Evolutionary conservation across 2,329 filamentous ascomycete species (phyloP).

Genomic region (Phoma herbarum): DNA sequence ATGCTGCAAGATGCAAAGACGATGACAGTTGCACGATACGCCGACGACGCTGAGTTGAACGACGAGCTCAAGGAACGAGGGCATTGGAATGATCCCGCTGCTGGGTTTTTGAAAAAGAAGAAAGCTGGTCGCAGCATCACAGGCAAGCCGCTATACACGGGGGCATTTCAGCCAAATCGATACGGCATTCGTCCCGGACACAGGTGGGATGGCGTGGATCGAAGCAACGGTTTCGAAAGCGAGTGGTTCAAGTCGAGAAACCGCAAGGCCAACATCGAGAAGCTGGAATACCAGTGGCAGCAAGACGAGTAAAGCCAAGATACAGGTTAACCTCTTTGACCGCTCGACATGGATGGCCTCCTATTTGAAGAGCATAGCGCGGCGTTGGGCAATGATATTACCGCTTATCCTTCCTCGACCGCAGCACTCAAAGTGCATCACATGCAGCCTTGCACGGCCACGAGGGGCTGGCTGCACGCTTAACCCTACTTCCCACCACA

Average conservation of each 20-base stretch:
- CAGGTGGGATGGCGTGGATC: constrained; percentile 96
- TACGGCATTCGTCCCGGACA: constrained; percentile 94
- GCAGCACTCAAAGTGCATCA: neutral
- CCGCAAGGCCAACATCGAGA: constrained; percentile 75
- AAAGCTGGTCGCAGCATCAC: constrained; percentile 56
- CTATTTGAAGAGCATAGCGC: constrained; percentile 18
- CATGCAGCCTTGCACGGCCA: neutral
- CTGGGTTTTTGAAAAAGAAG: constrained; percentile 73
- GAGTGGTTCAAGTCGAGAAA: constrained; percentile 93
- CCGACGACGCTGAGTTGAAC: constrained; percentile 90
- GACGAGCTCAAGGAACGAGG: constrained; percentile 77
- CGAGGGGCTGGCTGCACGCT: neutral
- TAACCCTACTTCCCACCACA: neutral
- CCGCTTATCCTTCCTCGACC: neutral
- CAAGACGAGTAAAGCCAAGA: constrained; percentile 76
- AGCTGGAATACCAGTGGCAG: constrained; percentile 91
- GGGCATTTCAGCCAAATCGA: constrained; percentile 84
- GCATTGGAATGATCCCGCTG: constrained; percentile 95
- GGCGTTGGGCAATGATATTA: constrained; percentile 8
- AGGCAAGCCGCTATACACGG: constrained; percentile 76
- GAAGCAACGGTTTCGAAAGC: constrained; percentile 90
- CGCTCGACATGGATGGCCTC: neutral
- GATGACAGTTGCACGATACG: constrained; percentile 79
- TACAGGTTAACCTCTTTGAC: neutral
- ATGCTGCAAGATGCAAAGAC: constrained; percentile 80